phyloP scores from a whole-genome alignment of 106 monocot genomes.

The Alisma plantagoaquatica region DNA sequence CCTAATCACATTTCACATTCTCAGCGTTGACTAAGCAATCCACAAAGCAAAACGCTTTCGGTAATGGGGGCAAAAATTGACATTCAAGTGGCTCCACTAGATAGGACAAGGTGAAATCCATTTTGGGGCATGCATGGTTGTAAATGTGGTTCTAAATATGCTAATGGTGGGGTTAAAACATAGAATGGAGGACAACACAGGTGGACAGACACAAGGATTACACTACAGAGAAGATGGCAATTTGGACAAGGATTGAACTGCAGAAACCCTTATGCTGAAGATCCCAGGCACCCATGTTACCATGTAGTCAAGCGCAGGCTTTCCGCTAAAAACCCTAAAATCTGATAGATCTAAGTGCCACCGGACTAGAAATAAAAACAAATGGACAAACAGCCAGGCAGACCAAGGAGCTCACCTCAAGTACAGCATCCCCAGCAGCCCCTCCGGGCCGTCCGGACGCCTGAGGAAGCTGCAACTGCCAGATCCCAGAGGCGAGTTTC shows the following conservation, averaged over 20 bases:
- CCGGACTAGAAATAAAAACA: constrained; percentile 2
- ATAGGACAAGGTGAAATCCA: no score
- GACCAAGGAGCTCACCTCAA: constrained; percentile 4
- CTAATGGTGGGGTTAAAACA: no score
- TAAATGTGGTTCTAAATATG: no score
- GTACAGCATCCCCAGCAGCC: background rate
- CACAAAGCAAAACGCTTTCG: background rate
- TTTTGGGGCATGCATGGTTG: no score
- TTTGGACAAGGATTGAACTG: no score
- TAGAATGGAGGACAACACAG: no score
- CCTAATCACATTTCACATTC: background rate
- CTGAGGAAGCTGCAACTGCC: constrained; percentile 42
- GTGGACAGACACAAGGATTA: no score
- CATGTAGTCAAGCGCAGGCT: background rate
- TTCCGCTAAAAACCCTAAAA: constrained; percentile 4
- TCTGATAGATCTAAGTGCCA: constrained; percentile 1
- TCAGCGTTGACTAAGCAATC: no score
- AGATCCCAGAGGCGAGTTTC: constrained; percentile 72
- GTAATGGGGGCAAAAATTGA: background rate
- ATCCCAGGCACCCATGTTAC: background rate
- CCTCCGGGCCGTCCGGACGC: background rate
- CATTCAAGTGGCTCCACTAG: no score
- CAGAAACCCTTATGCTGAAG: background rate
- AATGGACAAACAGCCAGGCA: background rate
- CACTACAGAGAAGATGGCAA: no score